phyloP scores from a whole-genome alignment of 2,329 filamentous ascomycete species.

The Sarocladiaceae sp. region DNA sequence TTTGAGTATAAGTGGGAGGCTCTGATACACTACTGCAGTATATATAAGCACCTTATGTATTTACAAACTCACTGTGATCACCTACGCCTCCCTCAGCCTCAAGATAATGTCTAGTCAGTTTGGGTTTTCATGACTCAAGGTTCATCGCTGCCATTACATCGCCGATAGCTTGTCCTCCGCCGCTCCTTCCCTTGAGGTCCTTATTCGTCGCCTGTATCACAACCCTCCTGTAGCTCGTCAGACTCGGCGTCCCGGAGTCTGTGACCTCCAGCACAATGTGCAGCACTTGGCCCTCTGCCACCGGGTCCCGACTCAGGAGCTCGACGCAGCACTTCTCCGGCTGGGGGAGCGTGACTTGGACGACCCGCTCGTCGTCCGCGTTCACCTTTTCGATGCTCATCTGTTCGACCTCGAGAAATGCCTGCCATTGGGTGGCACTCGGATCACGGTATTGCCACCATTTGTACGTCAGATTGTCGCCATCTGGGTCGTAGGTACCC shows the following conservation, averaged over 20 bases:
- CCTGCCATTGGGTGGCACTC: conserved; percentile 33
- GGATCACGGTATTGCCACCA: conserved; percentile 45
- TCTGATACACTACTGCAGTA: no score
- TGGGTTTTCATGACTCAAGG: background rate
- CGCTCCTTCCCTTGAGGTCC: conserved; percentile 20
- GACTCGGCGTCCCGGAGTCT: conserved; percentile 34
- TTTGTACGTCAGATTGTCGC: conserved; percentile 36
- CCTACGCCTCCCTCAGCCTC: background rate
- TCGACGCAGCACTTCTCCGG: conserved; percentile 29
- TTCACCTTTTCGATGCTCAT: conserved; percentile 17
- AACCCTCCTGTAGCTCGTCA: conserved; percentile 44
- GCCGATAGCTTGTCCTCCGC: background rate
- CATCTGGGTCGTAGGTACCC: conserved; percentile 40
- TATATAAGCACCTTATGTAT: no score
- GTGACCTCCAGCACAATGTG: conserved; percentile 47
- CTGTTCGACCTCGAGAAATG: conserved; percentile 29
- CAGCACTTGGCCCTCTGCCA: conserved; percentile 36
- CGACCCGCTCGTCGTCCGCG: conserved; percentile 17
- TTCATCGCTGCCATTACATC: background rate
- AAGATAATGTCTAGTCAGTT: background rate
- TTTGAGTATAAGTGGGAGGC: no score
- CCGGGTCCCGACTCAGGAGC: conserved; percentile 29
- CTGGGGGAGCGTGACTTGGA: conserved; percentile 32
- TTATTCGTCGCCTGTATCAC: conserved; percentile 28
- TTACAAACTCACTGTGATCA: background rate